Evolutionary conservation across 768 basidiomycete species (phyloP), one percentile per base, ranked within the genome.

Genomic region (Dentipellis fragilis): DNA sequence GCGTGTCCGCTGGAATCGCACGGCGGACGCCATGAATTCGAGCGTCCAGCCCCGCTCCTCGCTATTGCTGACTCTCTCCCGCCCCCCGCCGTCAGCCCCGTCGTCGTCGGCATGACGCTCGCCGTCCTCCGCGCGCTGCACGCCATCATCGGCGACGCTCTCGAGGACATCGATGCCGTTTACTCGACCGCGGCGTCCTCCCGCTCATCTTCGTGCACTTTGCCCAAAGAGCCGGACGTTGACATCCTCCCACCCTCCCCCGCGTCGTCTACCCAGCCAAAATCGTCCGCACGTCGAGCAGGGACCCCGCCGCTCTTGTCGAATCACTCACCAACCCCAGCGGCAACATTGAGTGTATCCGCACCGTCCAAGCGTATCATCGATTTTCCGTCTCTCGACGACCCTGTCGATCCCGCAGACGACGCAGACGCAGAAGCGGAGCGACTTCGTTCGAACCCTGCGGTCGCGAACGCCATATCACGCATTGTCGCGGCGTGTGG

Each of bases 401-500:
- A 38, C 17, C 65, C 65, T 3, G 63, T 60, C 49, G 65, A 67
- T 47, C 61, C 61, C 10, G 64, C 64, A 11, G 64, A 62, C 49
- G 66, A 67, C 50, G 60, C 62, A 9, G 64, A 64, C 14, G 78
- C 81, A 8, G 69, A 69, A 14, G 68, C 77, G 12, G 85, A 88
- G 63, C 67, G 68, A 37, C 73, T 87, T 49, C 80, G 80, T 0
- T 67, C 80, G 29, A 78, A 85, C 60, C 84, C 86, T 6, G 72
- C 69, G 11, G 84, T 84, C 4, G 72, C 76, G 8, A 72, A 73
- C 35, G 85, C 87, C 7, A 80, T 83, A 38, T 79, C 78, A 55
- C 76, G 73, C 58, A 83, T 88, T 47, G 76, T 87, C 36, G 80
- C 85, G 35, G 85, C 87, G 1, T 79, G 82, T 22, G 84, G 81